phyloP scores from a whole-genome alignment of 257 asterid genomes.

The Ballota nigra region DNA sequence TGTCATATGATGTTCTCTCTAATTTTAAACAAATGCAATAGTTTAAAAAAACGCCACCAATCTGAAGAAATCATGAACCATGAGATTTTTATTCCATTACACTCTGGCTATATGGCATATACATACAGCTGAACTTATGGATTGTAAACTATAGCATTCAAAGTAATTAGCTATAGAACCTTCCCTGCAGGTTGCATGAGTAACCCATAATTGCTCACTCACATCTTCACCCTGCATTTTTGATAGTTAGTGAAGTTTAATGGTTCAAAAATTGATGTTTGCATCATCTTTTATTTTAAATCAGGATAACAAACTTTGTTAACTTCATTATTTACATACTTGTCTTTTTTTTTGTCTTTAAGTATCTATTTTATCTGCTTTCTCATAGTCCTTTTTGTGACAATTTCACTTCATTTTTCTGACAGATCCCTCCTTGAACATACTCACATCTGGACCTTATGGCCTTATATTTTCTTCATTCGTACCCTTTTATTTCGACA shows the following conservation, averaged over 20 bases:
- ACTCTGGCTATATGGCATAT: not conserved
- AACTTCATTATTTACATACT: not conserved
- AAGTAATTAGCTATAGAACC: not conserved
- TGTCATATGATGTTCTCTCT: not conserved
- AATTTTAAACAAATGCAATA: not conserved
- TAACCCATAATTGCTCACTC: not conserved
- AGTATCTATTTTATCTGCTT: not conserved
- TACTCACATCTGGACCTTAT: constrained; percentile 92
- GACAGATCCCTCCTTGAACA: constrained; percentile 75
- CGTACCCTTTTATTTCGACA: constrained; percentile 92
- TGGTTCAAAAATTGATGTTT: constrained; percentile 4
- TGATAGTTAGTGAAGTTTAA: not conserved
- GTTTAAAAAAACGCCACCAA: not conserved
- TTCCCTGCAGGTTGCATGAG: not conserved
- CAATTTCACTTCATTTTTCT: constrained; percentile 27
- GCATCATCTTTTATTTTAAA: not conserved
- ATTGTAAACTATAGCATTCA: not conserved
- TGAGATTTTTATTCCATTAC: not conserved
- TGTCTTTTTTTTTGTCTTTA: not conserved
- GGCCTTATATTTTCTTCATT: constrained; percentile 85
- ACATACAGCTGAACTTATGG: not conserved
- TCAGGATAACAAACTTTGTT: not conserved
- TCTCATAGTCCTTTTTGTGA: constrained; percentile 16
- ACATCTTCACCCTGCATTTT: not conserved
- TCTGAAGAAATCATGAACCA: not conserved